Evolutionary conservation across 2,329 filamentous ascomycete species (phyloP).

Genomic region (Curvularia spicifera): DNA sequence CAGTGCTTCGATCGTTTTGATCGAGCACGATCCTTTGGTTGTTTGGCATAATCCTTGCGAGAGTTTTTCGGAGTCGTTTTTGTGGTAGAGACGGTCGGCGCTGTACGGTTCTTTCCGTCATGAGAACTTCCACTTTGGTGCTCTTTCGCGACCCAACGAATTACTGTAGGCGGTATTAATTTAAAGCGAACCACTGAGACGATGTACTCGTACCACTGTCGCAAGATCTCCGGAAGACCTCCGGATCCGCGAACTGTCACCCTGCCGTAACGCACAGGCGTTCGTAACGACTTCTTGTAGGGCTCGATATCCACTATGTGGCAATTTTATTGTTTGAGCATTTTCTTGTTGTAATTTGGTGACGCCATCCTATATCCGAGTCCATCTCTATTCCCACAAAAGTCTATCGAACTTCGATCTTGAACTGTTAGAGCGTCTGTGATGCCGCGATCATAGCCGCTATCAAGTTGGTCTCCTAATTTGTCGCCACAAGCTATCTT

Average conservation of each 20-base stretch:
- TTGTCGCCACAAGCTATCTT: background rate
- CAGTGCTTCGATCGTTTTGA: background rate
- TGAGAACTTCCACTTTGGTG: background rate
- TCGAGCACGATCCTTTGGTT: background rate
- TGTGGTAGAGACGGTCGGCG: constrained; percentile 1
- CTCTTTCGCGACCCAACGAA: background rate
- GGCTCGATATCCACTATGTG: background rate
- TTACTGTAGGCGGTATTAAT: background rate
- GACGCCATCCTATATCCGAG: background rate
- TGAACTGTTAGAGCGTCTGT: background rate
- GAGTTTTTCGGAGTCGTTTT: background rate
- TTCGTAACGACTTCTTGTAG: background rate
- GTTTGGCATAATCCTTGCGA: background rate
- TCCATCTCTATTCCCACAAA: background rate
- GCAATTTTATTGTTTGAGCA: no score
- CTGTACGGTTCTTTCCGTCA: background rate
- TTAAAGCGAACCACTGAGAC: background rate
- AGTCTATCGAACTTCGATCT: background rate
- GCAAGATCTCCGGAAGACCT: background rate
- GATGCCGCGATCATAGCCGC: background rate
- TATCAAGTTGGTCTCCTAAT: background rate
- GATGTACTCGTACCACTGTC: background rate
- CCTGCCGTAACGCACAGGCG: background rate
- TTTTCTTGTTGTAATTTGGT: background rate
- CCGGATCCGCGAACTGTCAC: background rate